Evolutionary conservation across 768 basidiomycete species (phyloP).

Genomic region (Mycena floridula): DNA sequence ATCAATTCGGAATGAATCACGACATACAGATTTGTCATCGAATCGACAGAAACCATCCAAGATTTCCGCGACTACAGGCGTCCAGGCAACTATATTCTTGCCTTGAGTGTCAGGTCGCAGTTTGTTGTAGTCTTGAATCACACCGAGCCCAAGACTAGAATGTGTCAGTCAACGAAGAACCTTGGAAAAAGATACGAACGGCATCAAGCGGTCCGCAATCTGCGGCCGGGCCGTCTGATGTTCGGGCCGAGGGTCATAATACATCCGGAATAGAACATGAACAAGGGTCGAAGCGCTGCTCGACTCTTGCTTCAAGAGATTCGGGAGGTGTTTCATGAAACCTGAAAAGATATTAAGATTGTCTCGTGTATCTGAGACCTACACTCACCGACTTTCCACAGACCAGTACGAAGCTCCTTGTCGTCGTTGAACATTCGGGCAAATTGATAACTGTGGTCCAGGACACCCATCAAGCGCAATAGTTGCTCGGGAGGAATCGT

Average conservation of each 20-base stretch:
- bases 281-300: constrained; percentile 94
- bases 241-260: constrained; percentile 83
- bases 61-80: constrained; percentile 96
- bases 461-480: constrained; percentile 87
- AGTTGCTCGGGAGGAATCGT: constrained; percentile 94
- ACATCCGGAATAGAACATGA: constrained; percentile 89
- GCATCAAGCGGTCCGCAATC: constrained; percentile 66
- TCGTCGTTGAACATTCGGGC: constrained; percentile 97
- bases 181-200: constrained; percentile 45
- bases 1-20: constrained; percentile 4
- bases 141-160: constrained; percentile 75
- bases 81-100: constrained; percentile 96
- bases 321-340: constrained; percentile 99
- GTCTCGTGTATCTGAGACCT: background rate
- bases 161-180: constrained; percentile 5
- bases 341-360: constrained; percentile 41
- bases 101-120: constrained; percentile 86
- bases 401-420: constrained; percentile 89
- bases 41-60: constrained; percentile 85
- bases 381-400: constrained; percentile 98
- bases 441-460: constrained; percentile 97
- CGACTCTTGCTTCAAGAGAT: constrained; percentile 96
- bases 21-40: constrained; percentile 84
- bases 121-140: constrained; percentile 87
- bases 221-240: constrained; percentile 80